Base-by-base conservation (phyloP, 1,284 basidiomycete genomes). In the Irpex sp. region DNA sequence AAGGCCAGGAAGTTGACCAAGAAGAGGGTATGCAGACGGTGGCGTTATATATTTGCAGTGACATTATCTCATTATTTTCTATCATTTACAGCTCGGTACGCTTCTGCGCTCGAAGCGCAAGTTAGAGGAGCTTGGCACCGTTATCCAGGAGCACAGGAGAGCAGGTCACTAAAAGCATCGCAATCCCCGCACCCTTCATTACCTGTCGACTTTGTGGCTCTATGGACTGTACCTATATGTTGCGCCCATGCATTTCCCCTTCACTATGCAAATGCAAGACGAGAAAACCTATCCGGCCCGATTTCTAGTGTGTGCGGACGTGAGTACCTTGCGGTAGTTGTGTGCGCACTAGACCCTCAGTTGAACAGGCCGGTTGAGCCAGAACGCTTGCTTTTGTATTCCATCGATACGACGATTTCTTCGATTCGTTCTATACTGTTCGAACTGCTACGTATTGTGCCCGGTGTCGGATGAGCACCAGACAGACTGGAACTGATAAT, bases 1-100 rank as follows among this genome's bases (percentile, higher is more conserved):
- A 96, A 96, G 82, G 96, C 96, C 64, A 86, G 93, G 78, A 98
- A 97, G 82, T 82, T 97, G 81, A 96, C 94, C 70, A 98, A 98
- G 87, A 96, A 96, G 83, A 88, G 94, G 83, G 94, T 96, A 74
- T 70, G 94, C 19, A 58, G 39, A 45, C 14, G 12, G 28, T 33
- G 28, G 35, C 47, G 7, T n/a, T n/a, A 0, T 21, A 16, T 54
- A 33, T 10, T 28, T 16, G 16, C 18, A 53, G 16, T 59, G 9
- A 59, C 39, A 36, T 12, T 14, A 35, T 47, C 28, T 28, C 23
- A 39, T 59, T 61, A 54, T 61, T 53, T 58, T 55, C 6, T 8
- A 64, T 58, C 61, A 64, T 58, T 69, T 14, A 51, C 45, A 96
- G 94, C 88, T 98, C 72, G 96, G 96, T 56, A 98, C 96, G 35